Percentiles rank a stretch among this genome's conserved stretches.
phyloP scores from a whole-genome alignment of 495 filamentous ascomycete species.

The Penicillium paradoxum region DNA sequence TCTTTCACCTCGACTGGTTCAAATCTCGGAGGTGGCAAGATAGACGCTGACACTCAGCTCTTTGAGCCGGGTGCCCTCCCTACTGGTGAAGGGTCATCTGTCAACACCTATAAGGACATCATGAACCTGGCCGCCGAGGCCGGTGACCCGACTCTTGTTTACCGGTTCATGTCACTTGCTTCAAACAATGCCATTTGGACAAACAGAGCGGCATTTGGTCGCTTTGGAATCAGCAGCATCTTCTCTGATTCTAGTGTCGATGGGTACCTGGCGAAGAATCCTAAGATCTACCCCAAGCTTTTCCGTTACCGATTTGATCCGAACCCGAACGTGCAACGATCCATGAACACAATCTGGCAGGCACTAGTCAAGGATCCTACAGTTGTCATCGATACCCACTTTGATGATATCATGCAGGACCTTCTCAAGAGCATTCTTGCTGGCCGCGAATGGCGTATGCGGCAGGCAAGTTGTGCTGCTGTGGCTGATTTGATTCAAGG shows the following conservation, averaged over 20 bases:
- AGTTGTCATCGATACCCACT: slow-evolving; percentile 65
- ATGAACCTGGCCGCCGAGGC: slow-evolving; percentile 90
- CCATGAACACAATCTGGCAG: slow-evolving; percentile 97
- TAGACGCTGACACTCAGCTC: slow-evolving; percentile 82
- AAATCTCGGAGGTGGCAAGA: slow-evolving; percentile 63
- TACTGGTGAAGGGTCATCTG: slow-evolving; percentile 80
- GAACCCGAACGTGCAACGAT: slow-evolving; percentile 81
- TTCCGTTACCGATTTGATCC: slow-evolving; percentile 94
- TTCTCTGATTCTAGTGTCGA: slow-evolving; percentile 78
- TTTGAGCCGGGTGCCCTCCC: slow-evolving; percentile 92
- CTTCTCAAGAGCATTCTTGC: slow-evolving; percentile 72
- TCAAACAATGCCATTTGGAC: slow-evolving; percentile 95
- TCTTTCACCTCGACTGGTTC: slow-evolving; percentile 76
- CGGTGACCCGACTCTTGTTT: slow-evolving; percentile 88
- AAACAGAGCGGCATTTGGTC: slow-evolving; percentile 86
- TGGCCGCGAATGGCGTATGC: slow-evolving; percentile 85
- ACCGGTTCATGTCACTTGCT: slow-evolving; percentile 94
- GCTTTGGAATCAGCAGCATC: slow-evolving; percentile 87
- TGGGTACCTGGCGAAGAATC: slow-evolving; percentile 67
- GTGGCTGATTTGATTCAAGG: slow-evolving; percentile 82
- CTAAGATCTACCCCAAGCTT: slow-evolving; percentile 90
- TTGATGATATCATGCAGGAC: slow-evolving; percentile 81
- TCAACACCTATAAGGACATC: slow-evolving; percentile 94
- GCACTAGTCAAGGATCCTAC: slow-evolving; percentile 80
- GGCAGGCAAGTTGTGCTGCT: slow-evolving; percentile 87